A percentile compares a stretch with the other conserved stretches of the same genome.
Conservation (phyloP, 1,284 basidiomycete species). For the Microbotryum silenes-acaulis region DNA sequence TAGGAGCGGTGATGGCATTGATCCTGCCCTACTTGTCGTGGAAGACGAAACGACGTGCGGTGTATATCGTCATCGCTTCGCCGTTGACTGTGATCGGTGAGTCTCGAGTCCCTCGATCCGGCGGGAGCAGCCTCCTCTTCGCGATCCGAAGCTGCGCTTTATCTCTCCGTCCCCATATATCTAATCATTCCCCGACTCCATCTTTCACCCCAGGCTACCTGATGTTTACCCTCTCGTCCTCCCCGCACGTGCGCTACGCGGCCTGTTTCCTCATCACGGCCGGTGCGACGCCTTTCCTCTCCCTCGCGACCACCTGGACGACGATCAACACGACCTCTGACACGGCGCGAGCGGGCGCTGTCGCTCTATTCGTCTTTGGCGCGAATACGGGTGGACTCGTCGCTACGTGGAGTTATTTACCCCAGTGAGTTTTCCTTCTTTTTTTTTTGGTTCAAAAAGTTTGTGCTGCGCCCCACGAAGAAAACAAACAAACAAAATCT, state of each 20-base stretch:
- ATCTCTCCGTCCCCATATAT: constrained; percentile 10
- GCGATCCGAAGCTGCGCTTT: too few species aligned
- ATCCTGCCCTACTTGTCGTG: constrained; percentile 25
- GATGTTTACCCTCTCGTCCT: constrained; percentile 31
- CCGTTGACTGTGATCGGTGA: constrained; percentile 35
- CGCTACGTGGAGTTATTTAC: constrained; percentile 36
- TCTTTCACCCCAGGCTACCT: constrained; percentile 32
- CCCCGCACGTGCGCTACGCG: constrained; percentile 33
- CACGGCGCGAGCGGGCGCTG: constrained; percentile 34
- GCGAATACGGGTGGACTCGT: constrained; percentile 39
- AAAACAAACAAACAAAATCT: too few species aligned
- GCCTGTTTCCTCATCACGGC: constrained; percentile 36
- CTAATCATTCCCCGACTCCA: constrained; percentile 10
- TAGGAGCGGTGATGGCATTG: constrained; percentile 34
- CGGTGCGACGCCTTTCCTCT: constrained; percentile 38
- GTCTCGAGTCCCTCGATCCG: too few species aligned
- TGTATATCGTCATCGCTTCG: constrained; percentile 33
- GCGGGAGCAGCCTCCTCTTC: too few species aligned
- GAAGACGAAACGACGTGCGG: constrained; percentile 36
- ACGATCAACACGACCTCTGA: constrained; percentile 37
- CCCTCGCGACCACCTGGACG: constrained; percentile 28
- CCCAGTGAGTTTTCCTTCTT: neutral
- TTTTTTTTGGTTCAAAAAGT: too few species aligned
- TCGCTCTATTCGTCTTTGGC: constrained; percentile 35
- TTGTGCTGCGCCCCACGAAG: too few species aligned